Evolutionary conservation across 768 basidiomycete species (phyloP), one percentile per base, ranked within the genome.

Genomic region (Gloeopeniophorella convolvens): DNA sequence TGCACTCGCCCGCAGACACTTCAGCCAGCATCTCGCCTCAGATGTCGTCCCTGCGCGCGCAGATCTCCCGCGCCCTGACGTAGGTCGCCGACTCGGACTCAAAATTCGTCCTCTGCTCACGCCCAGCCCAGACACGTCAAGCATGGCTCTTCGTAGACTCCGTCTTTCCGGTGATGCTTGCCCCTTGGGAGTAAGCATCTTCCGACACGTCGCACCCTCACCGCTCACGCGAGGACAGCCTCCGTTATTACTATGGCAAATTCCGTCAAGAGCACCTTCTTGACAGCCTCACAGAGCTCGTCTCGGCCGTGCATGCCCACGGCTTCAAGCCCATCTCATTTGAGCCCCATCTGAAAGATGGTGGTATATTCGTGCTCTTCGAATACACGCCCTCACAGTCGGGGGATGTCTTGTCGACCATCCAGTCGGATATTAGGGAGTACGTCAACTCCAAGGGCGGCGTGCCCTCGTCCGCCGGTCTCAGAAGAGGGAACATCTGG

Each of bases 361-460:
- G 91, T 2, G 92, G 92, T 4, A 82, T 89, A 13, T 92, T 90
- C 62, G 82, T 92, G 31, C 73, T 73, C 27, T 90, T 92, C 63
- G 66, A 71, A 18, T 94, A 83, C 60, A 65, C 57, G 26, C 65
- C 71, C 3, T 51, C 49, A n/a, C 35, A 42, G 26, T 51, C 54
- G 6, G 58, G 54, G 26, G 68, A 69, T 53, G 56, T 62, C 15
- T 61, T 80, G 7, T 63, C 65, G 21, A 66, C 67, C 2, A 77
- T 92, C 5, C 69, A 84, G 56, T 58, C 65, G 2, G 67, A 72
- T 18, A 60, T 88, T 1, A 68, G 70, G 44, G 65, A 70, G 10
- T 68, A 75, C 54, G 66, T 70, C 1, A 61, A 62, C 24, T 67
- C 75, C 39, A 64, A 75, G 33, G 84, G 81, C 1, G 79, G 79